Evolutionary conservation across 2,329 filamentous ascomycete genomes (phyloP).

Genomic region (Fusarium sterilihyphosum): DNA sequence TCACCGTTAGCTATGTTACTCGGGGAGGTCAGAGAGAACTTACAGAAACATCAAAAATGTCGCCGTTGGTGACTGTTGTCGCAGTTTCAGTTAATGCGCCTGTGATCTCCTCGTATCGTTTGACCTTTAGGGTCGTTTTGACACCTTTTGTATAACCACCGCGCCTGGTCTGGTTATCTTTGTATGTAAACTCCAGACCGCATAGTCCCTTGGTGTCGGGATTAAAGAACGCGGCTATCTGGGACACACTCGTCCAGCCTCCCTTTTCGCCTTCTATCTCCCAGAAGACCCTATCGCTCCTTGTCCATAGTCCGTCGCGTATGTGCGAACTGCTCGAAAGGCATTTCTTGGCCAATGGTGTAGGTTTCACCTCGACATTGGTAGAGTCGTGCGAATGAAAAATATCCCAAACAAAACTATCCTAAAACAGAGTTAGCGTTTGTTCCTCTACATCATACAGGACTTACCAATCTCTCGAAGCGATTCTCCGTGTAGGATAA

Average conservation of each 20-base stretch:
- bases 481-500: neutral
- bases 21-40: too few species aligned
- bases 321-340: accelerated
- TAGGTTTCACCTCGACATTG: neutral
- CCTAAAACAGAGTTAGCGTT: too few species aligned
- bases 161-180: neutral
- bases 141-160: neutral
- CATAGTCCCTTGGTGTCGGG: neutral
- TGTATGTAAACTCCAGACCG: conserved; percentile 1
- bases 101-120: too few species aligned
- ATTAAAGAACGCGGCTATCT: neutral
- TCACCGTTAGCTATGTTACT: too few species aligned
- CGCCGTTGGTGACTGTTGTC: too few species aligned
- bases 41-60: too few species aligned
- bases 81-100: too few species aligned
- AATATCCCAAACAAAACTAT: too few species aligned
- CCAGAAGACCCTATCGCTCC: conserved; percentile 1
- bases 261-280: neutral
- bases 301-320: accelerated
- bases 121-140: too few species aligned
- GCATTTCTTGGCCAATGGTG: neutral
- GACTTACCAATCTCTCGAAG: neutral
- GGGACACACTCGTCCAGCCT: neutral
- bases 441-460: accelerated
- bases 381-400: too few species aligned